Base-by-base conservation (phyloP, 2,329 filamentous ascomycete genomes). In the Trichoderma sp. region DNA sequence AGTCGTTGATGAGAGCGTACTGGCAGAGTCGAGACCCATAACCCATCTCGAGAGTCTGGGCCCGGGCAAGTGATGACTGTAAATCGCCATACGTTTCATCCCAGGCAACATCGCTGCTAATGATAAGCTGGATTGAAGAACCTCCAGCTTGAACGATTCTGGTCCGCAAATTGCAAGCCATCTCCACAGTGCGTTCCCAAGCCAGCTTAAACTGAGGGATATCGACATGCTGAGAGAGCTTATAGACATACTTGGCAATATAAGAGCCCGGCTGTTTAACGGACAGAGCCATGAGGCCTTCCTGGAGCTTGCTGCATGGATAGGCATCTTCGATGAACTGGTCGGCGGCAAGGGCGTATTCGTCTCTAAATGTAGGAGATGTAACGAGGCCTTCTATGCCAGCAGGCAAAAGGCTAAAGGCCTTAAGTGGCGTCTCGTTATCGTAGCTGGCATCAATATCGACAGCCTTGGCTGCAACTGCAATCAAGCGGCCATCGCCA, bases 261-360 rank as follows among this genome's bases (percentile, higher is more conserved):
- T 82, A 82, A 2, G 76, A 76, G 1, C 77, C 79, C 1, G 70
- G 55, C 7, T 77, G 72, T 24, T 75, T 75, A 54, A 71, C 73
- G 1, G 79, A 74, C 3, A 80, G 71, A 1, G 78, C 76, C 71
- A 74, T 74, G 26, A 74, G 68, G 13, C 73, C 73, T 21, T 72
- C 70, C 10, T 74, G 73, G 16, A 74, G 70, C 26, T 67, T 69
- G 4, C 71, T 74, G 26, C 72, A 73, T 3, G 72, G 71, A 8
- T 71, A 73, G 24, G 72, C 59, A 59, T 74, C 73, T 6, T 72
- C 67, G 7, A 74, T 68, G 5, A 5, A 18, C 11, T 70, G 59
- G 0, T 51, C 39, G 14, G 43, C 18, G 10, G 24, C 16, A 52
- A 68, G 59, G 2, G 14, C 46, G 11, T 7, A 30, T 24, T 34